Base-by-base conservation (phyloP, 208 protist genomes). In the Kentomonas sorsogonicus region DNA sequence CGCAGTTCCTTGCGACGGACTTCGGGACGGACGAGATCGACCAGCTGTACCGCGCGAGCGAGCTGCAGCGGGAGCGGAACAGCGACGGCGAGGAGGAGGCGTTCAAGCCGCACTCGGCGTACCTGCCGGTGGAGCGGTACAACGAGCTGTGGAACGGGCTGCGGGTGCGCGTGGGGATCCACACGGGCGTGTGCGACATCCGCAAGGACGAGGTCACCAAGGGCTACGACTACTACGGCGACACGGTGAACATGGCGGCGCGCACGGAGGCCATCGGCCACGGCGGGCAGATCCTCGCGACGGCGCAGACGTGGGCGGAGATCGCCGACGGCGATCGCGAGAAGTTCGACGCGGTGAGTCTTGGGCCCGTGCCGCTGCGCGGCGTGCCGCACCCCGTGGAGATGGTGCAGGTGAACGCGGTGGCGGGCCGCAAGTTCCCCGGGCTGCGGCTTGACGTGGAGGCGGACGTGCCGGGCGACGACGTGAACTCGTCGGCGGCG, bases 151-250 rank as follows among this genome's bases (percentile, higher is more conserved):
- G 52, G 18, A 41, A 43, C 13, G 48, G 44, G 13, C 41, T 77
- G 13, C 69, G 70, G n/a, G 66, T 82, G 25, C 60, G 66, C 22
- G 59, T 77, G 1, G 60, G 63, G 38, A 22, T 82, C 0, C 58
- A 79, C 41, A 58, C 64, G 52, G 79, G 70, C 45, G 22, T 27
- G 13, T 68, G 60, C 18, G 61, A 60, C 27, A 43, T 40, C 31
- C 3, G 15, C 3, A 75, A 65, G 41, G 70, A 82, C 40, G 45
- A 51, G 4, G 50, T 74, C 22, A 46, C 53, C 22, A 60, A 65
- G 38, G 50, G 70, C 15, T 77, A 81, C 63, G 83, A 93, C 59
- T 93, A 91, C 67, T 89, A 83, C 53, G 86, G 86, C 4, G 72
- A 65, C 11, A 74, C 67, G 9, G 80, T 93, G n/a, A 91, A 86